These are phyloP conservation scores for Daldinia eschscholtzii DNA, from an alignment of 2,329 filamentous ascomycete species.

Conservation along the genomic window DNA sequence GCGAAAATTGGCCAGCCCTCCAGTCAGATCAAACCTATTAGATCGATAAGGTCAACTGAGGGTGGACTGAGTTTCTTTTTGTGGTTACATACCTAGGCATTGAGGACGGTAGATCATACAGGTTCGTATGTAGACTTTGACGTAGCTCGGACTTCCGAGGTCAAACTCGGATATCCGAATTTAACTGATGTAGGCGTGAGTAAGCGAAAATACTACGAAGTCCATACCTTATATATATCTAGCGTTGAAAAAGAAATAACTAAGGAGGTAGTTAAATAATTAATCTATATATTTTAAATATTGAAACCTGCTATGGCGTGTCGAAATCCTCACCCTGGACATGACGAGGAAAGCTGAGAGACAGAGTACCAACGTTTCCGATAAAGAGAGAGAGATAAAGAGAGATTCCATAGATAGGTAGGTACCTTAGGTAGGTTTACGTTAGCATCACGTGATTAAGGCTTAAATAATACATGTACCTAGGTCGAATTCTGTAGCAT, in stretches of 20 bases:
- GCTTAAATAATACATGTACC: not conserved
- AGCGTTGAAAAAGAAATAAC: not conserved
- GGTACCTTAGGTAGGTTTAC: too few species aligned
- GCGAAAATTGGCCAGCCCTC: slow-evolving; percentile 30
- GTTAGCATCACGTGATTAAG: not conserved
- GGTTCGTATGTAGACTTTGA: slow-evolving; percentile 10
- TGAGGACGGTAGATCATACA: slow-evolving; percentile 14
- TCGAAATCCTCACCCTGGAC: not conserved
- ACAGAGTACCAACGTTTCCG: too few species aligned
- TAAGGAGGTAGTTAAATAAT: not conserved
- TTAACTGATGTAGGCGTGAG: slow-evolving; percentile 10
- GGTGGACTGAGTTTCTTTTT: slow-evolving; percentile 7
- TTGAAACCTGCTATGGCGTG: too few species aligned
- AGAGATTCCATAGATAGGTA: too few species aligned
- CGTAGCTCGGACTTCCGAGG: slow-evolving; percentile 38
- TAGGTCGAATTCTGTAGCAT: slow-evolving; percentile 12
- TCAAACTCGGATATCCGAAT: slow-evolving; percentile 32
- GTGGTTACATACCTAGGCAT: slow-evolving; percentile 37
- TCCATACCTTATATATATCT: not conserved
- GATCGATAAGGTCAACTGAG: slow-evolving; percentile 47
- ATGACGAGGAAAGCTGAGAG: too few species aligned
- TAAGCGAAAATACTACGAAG: not conserved
- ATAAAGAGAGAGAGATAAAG: too few species aligned
- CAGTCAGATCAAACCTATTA: slow-evolving; percentile 32
- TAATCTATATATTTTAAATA: not conserved